Base-by-base conservation (phyloP, 2,329 filamentous ascomycete genomes). In the Colletotrichum gigasporum region DNA sequence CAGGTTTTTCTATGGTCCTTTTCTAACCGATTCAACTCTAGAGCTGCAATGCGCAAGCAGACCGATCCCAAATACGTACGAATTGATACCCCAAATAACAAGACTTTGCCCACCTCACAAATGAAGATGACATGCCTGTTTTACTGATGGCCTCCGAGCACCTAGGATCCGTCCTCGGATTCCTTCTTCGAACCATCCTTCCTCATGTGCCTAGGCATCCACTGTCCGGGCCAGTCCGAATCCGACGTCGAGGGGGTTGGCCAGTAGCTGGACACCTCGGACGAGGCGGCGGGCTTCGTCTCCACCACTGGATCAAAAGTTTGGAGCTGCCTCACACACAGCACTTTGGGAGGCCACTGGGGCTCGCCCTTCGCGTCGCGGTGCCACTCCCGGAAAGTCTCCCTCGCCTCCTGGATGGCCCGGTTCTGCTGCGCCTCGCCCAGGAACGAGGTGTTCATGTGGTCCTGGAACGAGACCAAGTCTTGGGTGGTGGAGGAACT, bases 51-150 rank as follows among this genome's bases (percentile, higher is more conserved):
- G 16, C 22, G 24, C 45, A 14, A 22, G 32, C 34, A 30, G 28
- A 41, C 39, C 28, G 41, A 48, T 34, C 48, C 55, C 39, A 34
- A 53, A 51, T 26, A 60, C 39, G 51, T 34, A 63, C 61, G 47
- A 64, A 45, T 64, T 64, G 61, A 64, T 64, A 64, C 61, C 61
- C 20, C 45, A 32, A 39, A 45, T 39, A 45, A 22, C 22, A 50
- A 28, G 3, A 37, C 18, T 20, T 14, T 34, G 22, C 28, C 20
- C 30, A 32, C 20, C 37, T 26, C 0, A 26, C 35, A 10, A 24
- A 12, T 16, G 12, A 34, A n/a, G n/a, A 5, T 50, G 45, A 30
- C 7, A 3, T 48, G 12, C 6, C 32, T 35, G 32, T 5, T 35
- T 51, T 32, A 51, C 47, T 4, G 9, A 32, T 18, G 18, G 1